Evolutionary conservation across 768 basidiomycete species (phyloP).

Genomic region (Boletales sp.): DNA sequence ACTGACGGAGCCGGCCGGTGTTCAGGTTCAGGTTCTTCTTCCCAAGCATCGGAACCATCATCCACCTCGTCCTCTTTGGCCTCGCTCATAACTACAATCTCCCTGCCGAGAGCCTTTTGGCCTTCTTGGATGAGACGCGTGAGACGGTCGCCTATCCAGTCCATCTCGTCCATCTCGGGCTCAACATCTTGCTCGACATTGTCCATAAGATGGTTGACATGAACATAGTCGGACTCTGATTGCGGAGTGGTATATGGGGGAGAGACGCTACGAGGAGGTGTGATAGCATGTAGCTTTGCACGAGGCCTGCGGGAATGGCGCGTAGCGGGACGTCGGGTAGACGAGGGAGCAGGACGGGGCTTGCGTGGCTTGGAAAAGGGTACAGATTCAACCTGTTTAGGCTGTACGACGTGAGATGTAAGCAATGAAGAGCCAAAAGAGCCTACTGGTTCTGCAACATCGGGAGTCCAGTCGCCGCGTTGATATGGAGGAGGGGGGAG

Average conservation of each 20-base stretch:
- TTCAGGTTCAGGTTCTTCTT: slow-evolving; percentile 51
- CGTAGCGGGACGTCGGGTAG: slow-evolving; percentile 32
- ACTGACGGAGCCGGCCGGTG: background rate
- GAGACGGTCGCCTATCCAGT: slow-evolving; percentile 76
- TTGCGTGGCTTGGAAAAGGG: slow-evolving; percentile 39
- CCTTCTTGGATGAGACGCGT: slow-evolving; percentile 73
- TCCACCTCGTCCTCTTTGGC: slow-evolving; percentile 72
- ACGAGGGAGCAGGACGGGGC: slow-evolving; percentile 29
- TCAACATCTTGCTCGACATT: slow-evolving; percentile 34
- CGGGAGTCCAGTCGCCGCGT: slow-evolving; percentile 53
- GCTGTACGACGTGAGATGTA: slow-evolving; percentile 15
- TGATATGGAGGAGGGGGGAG: slow-evolving; percentile 64
- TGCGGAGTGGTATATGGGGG: slow-evolving; percentile 29
- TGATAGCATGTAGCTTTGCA: slow-evolving; percentile 19
- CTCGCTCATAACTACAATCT: slow-evolving; percentile 77
- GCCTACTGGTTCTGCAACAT: slow-evolving; percentile 35
- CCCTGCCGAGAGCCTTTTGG: slow-evolving; percentile 68
- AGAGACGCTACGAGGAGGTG: slow-evolving; percentile 26
- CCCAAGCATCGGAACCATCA: slow-evolving; percentile 73
- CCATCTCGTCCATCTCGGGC: slow-evolving; percentile 58
- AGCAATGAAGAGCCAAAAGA: background rate
- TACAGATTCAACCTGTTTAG: slow-evolving; percentile 33
- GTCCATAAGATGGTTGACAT: slow-evolving; percentile 27
- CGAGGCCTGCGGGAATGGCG: slow-evolving; percentile 37
- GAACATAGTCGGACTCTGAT: slow-evolving; percentile 44